phyloP scores from a whole-genome alignment of 495 filamentous ascomycete genomes.

The Talaromyces proteolyticus region DNA sequence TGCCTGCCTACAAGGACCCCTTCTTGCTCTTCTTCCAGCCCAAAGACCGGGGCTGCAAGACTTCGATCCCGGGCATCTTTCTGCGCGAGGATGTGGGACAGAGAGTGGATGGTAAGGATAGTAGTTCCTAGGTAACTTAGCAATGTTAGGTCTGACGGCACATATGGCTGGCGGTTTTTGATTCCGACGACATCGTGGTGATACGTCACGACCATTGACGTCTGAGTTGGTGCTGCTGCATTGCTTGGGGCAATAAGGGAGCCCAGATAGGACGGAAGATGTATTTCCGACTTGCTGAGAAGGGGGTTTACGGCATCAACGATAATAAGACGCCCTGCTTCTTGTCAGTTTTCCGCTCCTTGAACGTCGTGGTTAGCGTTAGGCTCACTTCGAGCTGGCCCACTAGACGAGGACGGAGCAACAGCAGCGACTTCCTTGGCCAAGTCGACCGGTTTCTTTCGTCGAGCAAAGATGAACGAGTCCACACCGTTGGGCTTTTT shows the following conservation, averaged over 20 bases:
- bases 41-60: conserved; percentile 65
- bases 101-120: conserved; percentile 53
- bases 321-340: conserved; percentile 35
- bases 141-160: conserved; percentile 56
- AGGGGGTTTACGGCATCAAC: conserved; percentile 41
- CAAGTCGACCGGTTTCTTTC: conserved; percentile 57
- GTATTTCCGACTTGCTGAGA: conserved; percentile 24
- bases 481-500: conserved; percentile 51
- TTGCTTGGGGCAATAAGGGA: conserved; percentile 22
- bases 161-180: conserved; percentile 54
- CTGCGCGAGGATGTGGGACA: conserved; percentile 62
- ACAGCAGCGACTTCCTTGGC: conserved; percentile 37
- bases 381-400: conserved; percentile 13
- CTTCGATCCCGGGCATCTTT: conserved; percentile 67
- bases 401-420: conserved; percentile 19
- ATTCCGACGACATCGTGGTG: conserved; percentile 42
- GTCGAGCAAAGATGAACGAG: conserved; percentile 56
- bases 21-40: conserved; percentile 66
- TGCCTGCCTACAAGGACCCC: conserved; percentile 62
- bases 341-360: conserved; percentile 5
- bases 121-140: conserved; percentile 65
- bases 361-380: conserved; percentile 2
- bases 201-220: conserved; percentile 37
- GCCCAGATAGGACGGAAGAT: conserved; percentile 33
- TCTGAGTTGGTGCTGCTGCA: conserved; percentile 22